Evolutionary conservation across 805 yeast species (phyloP).

Genomic region (Torulaspora delbrueckii): DNA sequence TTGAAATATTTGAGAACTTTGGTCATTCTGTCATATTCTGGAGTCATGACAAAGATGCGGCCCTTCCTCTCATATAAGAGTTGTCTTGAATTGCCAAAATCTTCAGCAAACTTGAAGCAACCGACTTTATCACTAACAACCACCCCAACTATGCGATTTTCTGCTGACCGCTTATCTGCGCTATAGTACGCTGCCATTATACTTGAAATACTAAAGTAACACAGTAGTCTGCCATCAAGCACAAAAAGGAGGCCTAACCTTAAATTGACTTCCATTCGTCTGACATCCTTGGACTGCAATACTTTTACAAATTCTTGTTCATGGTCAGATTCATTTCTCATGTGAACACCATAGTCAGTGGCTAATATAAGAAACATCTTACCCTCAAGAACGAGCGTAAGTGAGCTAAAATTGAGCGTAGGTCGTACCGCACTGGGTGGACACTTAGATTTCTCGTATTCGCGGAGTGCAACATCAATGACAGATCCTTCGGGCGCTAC

Average conservation of each 20-base stretch:
- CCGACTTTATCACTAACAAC: conserved; percentile 50
- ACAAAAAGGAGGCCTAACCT: conserved; percentile 54
- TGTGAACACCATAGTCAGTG: conserved; percentile 56
- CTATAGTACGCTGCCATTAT: conserved; percentile 55
- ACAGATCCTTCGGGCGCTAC: conserved; percentile 50
- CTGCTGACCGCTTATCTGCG: conserved; percentile 30
- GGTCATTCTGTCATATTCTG: conserved; percentile 33
- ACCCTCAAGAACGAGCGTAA: conserved; percentile 43
- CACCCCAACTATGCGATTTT: conserved; percentile 43
- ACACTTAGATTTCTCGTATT: conserved; percentile 22
- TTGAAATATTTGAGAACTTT: conserved; percentile 32
- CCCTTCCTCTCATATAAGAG: conserved; percentile 52
- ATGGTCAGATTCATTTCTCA: conserved; percentile 31
- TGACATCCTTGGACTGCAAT: conserved; percentile 42
- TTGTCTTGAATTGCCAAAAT: conserved; percentile 55
- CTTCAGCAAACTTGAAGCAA: conserved; percentile 65
- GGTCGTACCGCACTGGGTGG: conserved; percentile 4
- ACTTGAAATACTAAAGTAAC: conserved; percentile 59
- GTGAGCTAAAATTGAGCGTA: conserved; percentile 42
- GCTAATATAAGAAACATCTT: conserved; percentile 53
- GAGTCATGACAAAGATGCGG: conserved; percentile 40
- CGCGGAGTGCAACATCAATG: conserved; percentile 40
- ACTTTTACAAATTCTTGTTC: conserved; percentile 17
- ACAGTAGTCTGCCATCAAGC: conserved; percentile 53
- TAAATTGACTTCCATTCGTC: conserved; percentile 47